These are phyloP conservation scores for Serpula lacrymans DNA, from an alignment of 768 basidiomycete species.

Conservation along the genomic window DNA sequence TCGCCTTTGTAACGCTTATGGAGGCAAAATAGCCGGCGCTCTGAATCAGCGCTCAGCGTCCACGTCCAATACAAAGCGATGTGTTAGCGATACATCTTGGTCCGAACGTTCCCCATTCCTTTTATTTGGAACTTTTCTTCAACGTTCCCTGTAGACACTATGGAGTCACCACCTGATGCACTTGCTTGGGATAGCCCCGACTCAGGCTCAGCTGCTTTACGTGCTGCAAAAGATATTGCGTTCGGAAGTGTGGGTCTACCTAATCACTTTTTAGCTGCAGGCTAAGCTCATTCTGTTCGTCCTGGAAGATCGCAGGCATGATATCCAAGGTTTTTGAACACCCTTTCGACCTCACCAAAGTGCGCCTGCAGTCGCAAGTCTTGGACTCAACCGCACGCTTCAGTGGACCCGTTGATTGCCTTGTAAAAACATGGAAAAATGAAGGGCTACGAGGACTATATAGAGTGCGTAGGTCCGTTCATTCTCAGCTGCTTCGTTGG, in stretches of 20 bases:
- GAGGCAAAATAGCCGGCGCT: too few relatives aligned
- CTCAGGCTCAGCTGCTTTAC: conserved; percentile 12
- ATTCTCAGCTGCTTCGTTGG: background rate
- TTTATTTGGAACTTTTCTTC: too few relatives aligned
- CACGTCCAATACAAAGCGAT: too few relatives aligned
- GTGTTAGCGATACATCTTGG: too few relatives aligned
- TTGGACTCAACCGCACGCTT: conserved; percentile 68
- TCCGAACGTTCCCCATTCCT: too few relatives aligned
- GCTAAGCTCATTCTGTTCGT: background rate
- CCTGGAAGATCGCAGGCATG: conserved; percentile 74
- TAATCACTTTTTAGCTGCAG: conserved; percentile 1
- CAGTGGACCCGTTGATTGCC: conserved; percentile 84
- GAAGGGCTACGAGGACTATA: conserved; percentile 88
- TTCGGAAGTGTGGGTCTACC: conserved; percentile 54
- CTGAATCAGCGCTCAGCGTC: too few relatives aligned
- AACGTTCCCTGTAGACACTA: too few relatives aligned
- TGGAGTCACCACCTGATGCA: conserved; percentile 12
- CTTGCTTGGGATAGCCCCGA: conserved; percentile 12
- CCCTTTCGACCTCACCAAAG: conserved; percentile 94
- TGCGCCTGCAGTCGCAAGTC: conserved; percentile 89
- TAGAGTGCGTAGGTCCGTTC: conserved; percentile 51
- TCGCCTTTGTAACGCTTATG: too few relatives aligned
- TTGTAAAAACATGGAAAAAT: conserved; percentile 71
- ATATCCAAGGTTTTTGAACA: conserved; percentile 85
- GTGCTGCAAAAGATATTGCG: conserved; percentile 44